Base-by-base conservation (phyloP, 306 rosid genomes). In the Cajanus cajan region DNA sequence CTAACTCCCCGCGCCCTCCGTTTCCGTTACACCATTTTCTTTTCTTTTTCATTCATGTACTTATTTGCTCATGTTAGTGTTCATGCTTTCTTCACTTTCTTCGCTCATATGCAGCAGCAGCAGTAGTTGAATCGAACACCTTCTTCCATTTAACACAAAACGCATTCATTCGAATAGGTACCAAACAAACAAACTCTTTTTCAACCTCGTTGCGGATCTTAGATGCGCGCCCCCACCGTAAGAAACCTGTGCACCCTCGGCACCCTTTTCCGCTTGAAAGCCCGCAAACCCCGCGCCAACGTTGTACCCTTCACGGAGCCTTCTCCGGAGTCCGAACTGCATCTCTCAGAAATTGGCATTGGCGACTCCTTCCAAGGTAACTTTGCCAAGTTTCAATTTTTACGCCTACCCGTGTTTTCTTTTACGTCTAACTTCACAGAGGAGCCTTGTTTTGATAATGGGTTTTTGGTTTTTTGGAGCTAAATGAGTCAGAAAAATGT, bases 211-310 rank as follows among this genome's bases (percentile, higher is more conserved):
- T 62, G 18, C 44, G 25, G 59, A 70, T 68, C 65, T 78, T 71
- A 77, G 71, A 82, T 82, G 86, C 80, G 72, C 28, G 76, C 79
- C 48, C 25, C 76, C 62, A 54, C 58, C 9, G 44, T 12, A n/a
- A 82, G 86, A 65, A 71, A 78, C 19, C 71, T 82, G 64, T 82
- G 80, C 75, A 77, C 86, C 37, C 86, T 82, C 79, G 72, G 80
- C 80, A 0, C 28, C 33, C 5, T n/a, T 1, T n/a, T 71, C 22
- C 79, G 65, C 62, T 12, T 65, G 4, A 55, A 54, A 54, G 2
- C 19, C 18, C 19, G 58, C 45, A 71, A 52, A 31, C 74, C 66
- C 28, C 13, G 22, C 51, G 13, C 24, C 45, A 33, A 10, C 28
- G 6, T 50, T 76, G 13, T 37, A 33, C 11, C 78, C 16, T 16